Conservation (phyloP, 345 rosid species). For the Syzygium oleosum region DNA sequence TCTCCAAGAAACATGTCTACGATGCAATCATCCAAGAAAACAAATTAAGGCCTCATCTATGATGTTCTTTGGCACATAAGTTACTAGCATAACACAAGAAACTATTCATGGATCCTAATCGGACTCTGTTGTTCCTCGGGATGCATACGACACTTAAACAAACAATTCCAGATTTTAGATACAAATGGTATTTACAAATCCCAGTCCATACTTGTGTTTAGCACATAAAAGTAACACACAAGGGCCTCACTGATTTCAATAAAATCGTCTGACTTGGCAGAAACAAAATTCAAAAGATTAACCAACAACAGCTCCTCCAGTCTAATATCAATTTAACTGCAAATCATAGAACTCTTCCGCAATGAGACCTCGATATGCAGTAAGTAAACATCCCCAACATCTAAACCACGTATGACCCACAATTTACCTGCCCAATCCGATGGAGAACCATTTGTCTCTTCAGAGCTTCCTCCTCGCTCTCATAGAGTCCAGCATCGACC, state of each 20-base stretch:
- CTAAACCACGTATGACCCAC: not conserved
- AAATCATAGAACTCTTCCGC: not conserved
- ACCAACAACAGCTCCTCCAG: not conserved
- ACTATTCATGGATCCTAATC: not conserved
- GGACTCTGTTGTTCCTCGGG: not conserved
- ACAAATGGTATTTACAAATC: not conserved
- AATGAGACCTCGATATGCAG: not conserved
- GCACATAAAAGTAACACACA: not conserved
- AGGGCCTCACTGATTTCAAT: not conserved
- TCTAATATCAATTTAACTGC: not conserved
- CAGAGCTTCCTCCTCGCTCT: slow-evolving; percentile 66
- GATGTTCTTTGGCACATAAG: not conserved
- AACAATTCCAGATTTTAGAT: not conserved
- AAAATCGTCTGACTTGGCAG: not conserved
- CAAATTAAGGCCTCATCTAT: not conserved
- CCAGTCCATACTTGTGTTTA: not conserved
- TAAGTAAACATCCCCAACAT: not conserved
- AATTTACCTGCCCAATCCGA: slow-evolving; percentile 52
- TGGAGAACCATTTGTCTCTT: slow-evolving; percentile 66
- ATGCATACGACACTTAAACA: not conserved
- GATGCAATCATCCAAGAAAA: not conserved
- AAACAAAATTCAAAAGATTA: not conserved
- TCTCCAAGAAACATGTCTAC: not conserved
- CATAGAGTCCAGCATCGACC: slow-evolving; percentile 63
- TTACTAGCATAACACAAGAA: not conserved